phyloP scores from a whole-genome alignment of 2,329 filamentous ascomycete genomes.

The Fusarium sp. region DNA sequence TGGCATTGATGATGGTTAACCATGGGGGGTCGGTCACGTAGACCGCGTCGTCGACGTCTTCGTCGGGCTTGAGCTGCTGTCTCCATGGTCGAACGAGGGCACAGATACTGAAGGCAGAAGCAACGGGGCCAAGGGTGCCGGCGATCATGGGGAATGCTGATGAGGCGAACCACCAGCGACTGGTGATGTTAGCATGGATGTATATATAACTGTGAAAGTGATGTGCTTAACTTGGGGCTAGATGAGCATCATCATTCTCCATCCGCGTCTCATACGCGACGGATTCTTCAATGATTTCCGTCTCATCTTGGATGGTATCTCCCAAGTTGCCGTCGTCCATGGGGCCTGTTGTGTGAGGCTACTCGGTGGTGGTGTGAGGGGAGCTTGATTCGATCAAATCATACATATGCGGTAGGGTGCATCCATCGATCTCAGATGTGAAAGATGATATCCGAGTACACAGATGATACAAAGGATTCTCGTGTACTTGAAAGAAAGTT shows the following conservation, averaged over 20 bases:
- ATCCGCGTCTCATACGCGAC: slow-evolving; percentile 43
- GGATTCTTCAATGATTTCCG: slow-evolving; percentile 42
- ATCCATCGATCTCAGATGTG: neutral
- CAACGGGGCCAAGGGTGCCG: slow-evolving; percentile 83
- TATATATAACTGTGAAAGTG: too few relatives aligned
- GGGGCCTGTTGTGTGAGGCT: slow-evolving; percentile 9
- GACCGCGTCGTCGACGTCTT: slow-evolving; percentile 56
- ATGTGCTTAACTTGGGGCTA: slow-evolving; percentile 54
- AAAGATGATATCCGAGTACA: neutral
- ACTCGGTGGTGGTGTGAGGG: neutral
- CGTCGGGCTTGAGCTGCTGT: slow-evolving; percentile 59
- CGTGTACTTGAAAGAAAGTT: neutral
- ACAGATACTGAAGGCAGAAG: slow-evolving; percentile 86
- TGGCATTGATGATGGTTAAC: slow-evolving; percentile 77
- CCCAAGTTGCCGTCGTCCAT: slow-evolving; percentile 55
- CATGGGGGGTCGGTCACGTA: slow-evolving; percentile 74
- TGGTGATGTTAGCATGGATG: slow-evolving; percentile 36
- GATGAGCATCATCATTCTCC: slow-evolving; percentile 52
- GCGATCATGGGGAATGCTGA: slow-evolving; percentile 79
- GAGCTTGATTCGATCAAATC: neutral
- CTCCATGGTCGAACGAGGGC: slow-evolving; percentile 85
- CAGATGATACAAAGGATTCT: neutral
- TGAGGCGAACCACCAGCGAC: slow-evolving; percentile 70
- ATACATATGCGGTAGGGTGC: neutral
- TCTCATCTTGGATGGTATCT: slow-evolving; percentile 49